Evolutionary conservation across 2,329 filamentous ascomycete genomes (phyloP), one percentile per base, ranked within the genome.

Genomic region (Diplodia scrobiculata): DNA sequence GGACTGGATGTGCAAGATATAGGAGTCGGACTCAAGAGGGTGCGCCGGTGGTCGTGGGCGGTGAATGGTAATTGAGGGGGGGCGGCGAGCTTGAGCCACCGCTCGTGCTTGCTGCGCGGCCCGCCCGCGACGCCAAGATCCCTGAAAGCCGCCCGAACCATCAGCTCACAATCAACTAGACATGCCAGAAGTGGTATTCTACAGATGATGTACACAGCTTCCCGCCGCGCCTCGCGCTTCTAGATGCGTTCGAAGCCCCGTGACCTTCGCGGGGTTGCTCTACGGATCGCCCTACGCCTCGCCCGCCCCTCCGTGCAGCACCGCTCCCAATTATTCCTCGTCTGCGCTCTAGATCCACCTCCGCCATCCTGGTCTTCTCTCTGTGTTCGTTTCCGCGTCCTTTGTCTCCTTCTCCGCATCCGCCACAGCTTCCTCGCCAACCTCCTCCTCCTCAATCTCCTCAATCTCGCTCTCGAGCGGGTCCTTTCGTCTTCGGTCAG

Each of bases 41-140:
- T 66, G 64, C 63, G 54, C 54, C 45, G 65, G 50, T 66, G 65
- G 65, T 66, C 50, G 55, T 63, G 47, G 60, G 50, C 60, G 50
- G 60, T 63, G 60, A 63, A 52, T 63, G 58, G 58, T 62, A 62
- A 62, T 65, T 65, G 63, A 65, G 63, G 63, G 53, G 63, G 63
- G 63, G 63, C 63, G 63, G 54, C 48, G 41, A 65, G 63, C 63
- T 65, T 65, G 63, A 65, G 63, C 63, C 63, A 65, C 63, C 62
- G 62, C 34, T 55, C 52, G 38, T 54, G 63, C 51, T 55, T 65
- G 60, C 51, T 19, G 48, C 52, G 45, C 63, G 63, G 53, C 51
- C 53, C 63, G 63, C 58, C 38, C 63, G 36, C 63, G 27, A 45
- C 63, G 63, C 63, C 63, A 65, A 65, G 63, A 65, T 65, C 63